Evolutionary conservation across 805 yeast genomes (phyloP).

Genomic region (Metschnikowia dekortorum): DNA sequence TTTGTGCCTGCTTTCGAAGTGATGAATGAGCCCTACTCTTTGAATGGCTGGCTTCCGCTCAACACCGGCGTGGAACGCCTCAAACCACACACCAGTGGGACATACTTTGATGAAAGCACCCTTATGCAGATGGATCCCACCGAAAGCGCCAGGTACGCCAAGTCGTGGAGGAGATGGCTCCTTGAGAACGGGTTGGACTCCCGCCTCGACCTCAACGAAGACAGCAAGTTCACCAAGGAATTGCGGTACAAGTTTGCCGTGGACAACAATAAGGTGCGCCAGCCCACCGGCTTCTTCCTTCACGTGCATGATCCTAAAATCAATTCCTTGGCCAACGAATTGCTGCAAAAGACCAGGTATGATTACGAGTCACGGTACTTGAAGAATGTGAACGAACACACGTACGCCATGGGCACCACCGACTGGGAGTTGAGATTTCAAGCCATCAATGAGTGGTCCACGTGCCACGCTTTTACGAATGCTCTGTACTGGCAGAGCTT

Average conservation of each 20-base stretch:
- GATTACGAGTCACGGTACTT: slow-evolving; percentile 22
- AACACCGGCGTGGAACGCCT: slow-evolving; percentile 15
- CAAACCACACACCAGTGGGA: slow-evolving; percentile 6
- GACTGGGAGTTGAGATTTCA: slow-evolving; percentile 38
- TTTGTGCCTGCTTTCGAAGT: slow-evolving; percentile 36
- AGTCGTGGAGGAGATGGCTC: slow-evolving; percentile 27
- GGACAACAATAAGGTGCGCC: slow-evolving; percentile 3
- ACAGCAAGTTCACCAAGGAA: slow-evolving; percentile 21
- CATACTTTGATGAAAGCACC: slow-evolving; percentile 23
- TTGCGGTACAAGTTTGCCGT: slow-evolving; percentile 19
- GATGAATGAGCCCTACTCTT: slow-evolving; percentile 31
- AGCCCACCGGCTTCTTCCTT: slow-evolving; percentile 26
- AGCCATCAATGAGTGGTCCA: slow-evolving; percentile 27
- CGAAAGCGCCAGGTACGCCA: slow-evolving; percentile 15
- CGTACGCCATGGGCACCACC: slow-evolving; percentile 11
- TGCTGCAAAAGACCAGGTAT: slow-evolving; percentile 12
- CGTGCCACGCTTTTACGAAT: slow-evolving; percentile 25
- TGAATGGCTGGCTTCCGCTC: slow-evolving; percentile 11
- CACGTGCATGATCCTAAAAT: slow-evolving; percentile 33
- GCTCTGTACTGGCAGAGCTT: slow-evolving; percentile 20
- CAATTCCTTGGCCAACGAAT: slow-evolving; percentile 23
- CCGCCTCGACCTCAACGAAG: slow-evolving; percentile 29
- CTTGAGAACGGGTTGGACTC: slow-evolving; percentile 20
- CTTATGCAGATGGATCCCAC: slow-evolving; percentile 31
- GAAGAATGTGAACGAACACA: slow-evolving; percentile 18